These are phyloP conservation scores for Metarhizium album DNA, from an alignment of 2,329 filamentous ascomycete species.

Conservation along the genomic window DNA sequence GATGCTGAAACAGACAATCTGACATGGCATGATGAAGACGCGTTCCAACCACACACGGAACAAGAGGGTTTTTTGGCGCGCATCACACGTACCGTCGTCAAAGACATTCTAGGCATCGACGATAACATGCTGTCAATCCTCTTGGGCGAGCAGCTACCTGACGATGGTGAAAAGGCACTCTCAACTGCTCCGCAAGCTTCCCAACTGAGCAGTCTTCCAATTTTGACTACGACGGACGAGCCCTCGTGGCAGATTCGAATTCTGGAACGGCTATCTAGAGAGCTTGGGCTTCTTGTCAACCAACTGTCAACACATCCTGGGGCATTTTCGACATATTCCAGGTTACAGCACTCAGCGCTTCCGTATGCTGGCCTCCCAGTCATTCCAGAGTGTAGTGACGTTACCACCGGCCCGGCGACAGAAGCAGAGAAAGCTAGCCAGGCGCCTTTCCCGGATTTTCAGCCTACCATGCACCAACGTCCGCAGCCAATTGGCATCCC, in stretches of 20 bases:
- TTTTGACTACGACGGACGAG: slow-evolving; percentile 24
- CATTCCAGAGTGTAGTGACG: slow-evolving; percentile 40
- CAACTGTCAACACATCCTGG: slow-evolving; percentile 73
- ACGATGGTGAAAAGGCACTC: slow-evolving; percentile 35
- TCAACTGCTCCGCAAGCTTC: slow-evolving; percentile 37
- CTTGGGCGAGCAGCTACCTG: slow-evolving; percentile 67
- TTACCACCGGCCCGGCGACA: slow-evolving; percentile 17
- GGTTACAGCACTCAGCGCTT: slow-evolving; percentile 51
- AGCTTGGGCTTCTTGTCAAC: slow-evolving; percentile 74
- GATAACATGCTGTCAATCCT: slow-evolving; percentile 75
- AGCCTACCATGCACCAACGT: slow-evolving; percentile 32
- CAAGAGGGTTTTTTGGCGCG: slow-evolving; percentile 66
- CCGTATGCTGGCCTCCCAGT: slow-evolving; percentile 71
- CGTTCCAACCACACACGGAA: slow-evolving; percentile 33
- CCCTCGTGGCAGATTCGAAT: slow-evolving; percentile 65
- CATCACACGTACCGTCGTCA: slow-evolving; percentile 76
- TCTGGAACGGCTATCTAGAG: slow-evolving; percentile 73
- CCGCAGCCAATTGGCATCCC: slow-evolving; percentile 27
- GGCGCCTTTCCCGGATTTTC: slow-evolving; percentile 28
- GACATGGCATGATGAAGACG: slow-evolving; percentile 44
- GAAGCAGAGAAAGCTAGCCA: slow-evolving; percentile 14
- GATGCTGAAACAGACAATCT: slow-evolving; percentile 28
- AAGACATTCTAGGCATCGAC: slow-evolving; percentile 84
- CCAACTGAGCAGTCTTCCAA: slow-evolving; percentile 17
- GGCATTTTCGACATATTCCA: slow-evolving; percentile 73